phyloP scores from a whole-genome alignment of 2,329 filamentous ascomycete genomes.

The Myriosclerotinia curreyana region DNA sequence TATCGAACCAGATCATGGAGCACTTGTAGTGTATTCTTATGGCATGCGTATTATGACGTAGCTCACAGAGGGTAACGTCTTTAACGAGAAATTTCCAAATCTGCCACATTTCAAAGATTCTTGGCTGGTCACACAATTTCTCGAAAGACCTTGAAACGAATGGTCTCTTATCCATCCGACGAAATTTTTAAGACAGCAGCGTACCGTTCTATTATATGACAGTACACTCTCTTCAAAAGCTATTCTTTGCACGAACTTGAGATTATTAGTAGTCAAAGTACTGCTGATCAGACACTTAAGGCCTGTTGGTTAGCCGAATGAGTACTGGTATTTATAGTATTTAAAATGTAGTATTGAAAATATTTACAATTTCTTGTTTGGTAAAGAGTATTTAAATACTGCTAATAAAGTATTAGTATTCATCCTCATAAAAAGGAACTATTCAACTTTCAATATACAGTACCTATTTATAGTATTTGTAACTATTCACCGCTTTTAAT shows the following conservation, averaged over 20 bases:
- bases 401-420: no score
- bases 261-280: not conserved
- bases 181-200: not conserved
- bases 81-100: not conserved
- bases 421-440: no score
- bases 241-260: not conserved
- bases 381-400: no score
- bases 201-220: not conserved
- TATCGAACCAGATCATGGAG: not conserved
- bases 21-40: no score
- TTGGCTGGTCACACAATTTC: not conserved
- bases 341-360: no score
- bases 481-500: no score
- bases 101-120: not conserved
- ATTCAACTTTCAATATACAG: no score
- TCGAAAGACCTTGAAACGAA: no score
- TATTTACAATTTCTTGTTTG: no score
- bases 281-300: not conserved
- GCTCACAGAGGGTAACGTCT: not conserved
- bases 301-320: no score
- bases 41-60: not conserved
- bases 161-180: not conserved
- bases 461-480: no score
- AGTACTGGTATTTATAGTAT: no score
- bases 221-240: not conserved